Base-by-base conservation (phyloP, 2,329 filamentous ascomycete species). In the Diaporthe ampelina region DNA sequence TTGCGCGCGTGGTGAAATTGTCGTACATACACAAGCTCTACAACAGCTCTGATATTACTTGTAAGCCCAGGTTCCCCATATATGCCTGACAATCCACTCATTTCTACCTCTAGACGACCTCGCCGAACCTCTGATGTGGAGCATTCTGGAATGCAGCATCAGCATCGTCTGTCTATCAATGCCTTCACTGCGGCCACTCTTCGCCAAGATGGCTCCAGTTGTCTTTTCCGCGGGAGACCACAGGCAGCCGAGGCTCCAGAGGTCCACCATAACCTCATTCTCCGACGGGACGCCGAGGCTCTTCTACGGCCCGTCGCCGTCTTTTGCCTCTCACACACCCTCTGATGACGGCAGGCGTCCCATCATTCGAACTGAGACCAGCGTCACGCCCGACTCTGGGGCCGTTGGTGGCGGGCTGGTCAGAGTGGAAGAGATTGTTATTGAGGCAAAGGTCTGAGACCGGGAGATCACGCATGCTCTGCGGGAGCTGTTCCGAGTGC, bases 191-290 rank as follows among this genome's bases (percentile, higher is more conserved):
- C 73, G 73, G 9, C 72, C 72, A 11, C 72, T 73, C 21, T 73
- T 74, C 67, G 73, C 57, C 57, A 74, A 58, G 58, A 24, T 74
- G 9, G 73, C 73, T 3, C 73, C 67, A 45, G 79, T 78, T 78
- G 77, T 74, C 32, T n/a, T 48, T 13, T 37, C 24, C 15, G 61
- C 19, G 21, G 37, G 76, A 58, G 21, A 63, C 29, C 50, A 43
- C 19, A 61, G 73, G 67, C 29, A 71, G 77, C 71, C 43, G 15
- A 43, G 40, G 32, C 45, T 50, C 26, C 58, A 69, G 19, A 74
- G 52, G 63, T 54, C 43, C 4, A 63, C 48, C 63, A 68, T 68
- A 68, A 68, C 63, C 32, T 54, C 63, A 9, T 68, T 68, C 63
- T 54, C 32, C 13, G 63, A 37, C 32, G 63, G 24, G 32, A n/a